These are phyloP conservation scores for Lachnellula cervina DNA, from an alignment of 2,329 filamentous ascomycete species.

Conservation along the genomic window DNA sequence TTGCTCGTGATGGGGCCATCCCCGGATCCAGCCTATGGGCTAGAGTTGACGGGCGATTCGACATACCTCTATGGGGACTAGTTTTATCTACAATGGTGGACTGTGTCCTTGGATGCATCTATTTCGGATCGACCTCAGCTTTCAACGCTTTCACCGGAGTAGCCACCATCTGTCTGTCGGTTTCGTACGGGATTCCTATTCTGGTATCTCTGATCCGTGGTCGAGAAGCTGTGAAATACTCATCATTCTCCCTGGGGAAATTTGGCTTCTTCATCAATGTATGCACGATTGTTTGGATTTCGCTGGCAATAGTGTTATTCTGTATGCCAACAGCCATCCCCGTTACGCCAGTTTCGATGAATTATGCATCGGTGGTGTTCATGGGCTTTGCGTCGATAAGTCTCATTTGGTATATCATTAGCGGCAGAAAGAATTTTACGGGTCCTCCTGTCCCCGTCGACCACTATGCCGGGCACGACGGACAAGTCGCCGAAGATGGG, in stretches of 20 bases:
- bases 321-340: conserved; percentile 66
- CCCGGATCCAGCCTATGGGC: conserved; percentile 64
- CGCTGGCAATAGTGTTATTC: conserved; percentile 65
- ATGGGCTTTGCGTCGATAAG: conserved; percentile 57
- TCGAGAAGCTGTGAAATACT: conserved; percentile 60
- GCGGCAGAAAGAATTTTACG: conserved; percentile 59
- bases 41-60: conserved; percentile 58
- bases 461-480: conserved; percentile 23
- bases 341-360: conserved; percentile 54
- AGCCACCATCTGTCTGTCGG: conserved; percentile 71
- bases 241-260: conserved; percentile 62
- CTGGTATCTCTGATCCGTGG: conserved; percentile 64
- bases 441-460: conserved; percentile 42
- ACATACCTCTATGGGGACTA: conserved; percentile 67
- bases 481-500: conserved; percentile 16
- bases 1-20: conserved; percentile 70
- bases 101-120: conserved; percentile 70
- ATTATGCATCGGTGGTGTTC: conserved; percentile 64
- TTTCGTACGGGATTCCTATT: conserved; percentile 72
- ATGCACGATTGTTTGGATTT: conserved; percentile 65
- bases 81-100: conserved; percentile 64
- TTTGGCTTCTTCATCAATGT: conserved; percentile 67
- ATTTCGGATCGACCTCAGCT: conserved; percentile 70
- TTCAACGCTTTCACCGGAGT: conserved; percentile 79
- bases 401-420: conserved; percentile 57